Conservation (phyloP, 2,329 filamentous ascomycete species). For the Alternaria metachromatica region DNA sequence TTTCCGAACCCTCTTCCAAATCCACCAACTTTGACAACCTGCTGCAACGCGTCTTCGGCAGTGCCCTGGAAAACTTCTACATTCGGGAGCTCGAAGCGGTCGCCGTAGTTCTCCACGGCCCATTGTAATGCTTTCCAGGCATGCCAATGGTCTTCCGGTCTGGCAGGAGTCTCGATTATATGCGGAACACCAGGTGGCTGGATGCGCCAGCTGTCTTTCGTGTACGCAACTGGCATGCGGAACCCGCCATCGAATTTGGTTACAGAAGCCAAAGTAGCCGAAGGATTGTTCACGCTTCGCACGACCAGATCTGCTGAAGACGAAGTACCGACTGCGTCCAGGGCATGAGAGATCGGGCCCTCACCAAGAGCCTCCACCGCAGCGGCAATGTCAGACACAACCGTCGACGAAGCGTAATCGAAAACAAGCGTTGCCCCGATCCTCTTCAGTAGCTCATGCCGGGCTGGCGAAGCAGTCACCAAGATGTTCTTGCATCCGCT, state of each 20-base stretch:
- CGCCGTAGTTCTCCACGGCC: conserved; percentile 9
- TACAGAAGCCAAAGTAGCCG: not conserved
- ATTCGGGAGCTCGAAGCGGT: not conserved
- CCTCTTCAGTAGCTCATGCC: conserved; percentile 8
- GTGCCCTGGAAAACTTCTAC: conserved; percentile 2
- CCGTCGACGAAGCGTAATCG: conserved; percentile 9
- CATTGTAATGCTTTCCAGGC: conserved; percentile 1
- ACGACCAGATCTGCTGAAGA: not conserved
- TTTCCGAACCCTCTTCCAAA: not conserved
- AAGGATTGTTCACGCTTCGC: not conserved
- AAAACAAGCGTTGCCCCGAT: conserved; percentile 17
- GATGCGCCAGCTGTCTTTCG: not conserved
- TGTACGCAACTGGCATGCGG: not conserved
- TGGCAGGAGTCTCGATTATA: not conserved
- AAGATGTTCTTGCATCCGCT: conserved; percentile 14
- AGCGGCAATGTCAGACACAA: conserved; percentile 2
- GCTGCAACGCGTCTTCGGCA: conserved; percentile 5
- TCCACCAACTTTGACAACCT: not conserved
- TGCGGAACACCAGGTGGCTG: not conserved
- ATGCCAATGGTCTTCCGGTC: not conserved
- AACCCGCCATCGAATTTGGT: conserved; percentile 3
- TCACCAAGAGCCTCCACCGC: conserved; percentile 5
- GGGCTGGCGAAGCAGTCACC: conserved; percentile 16
- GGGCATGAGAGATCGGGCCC: not conserved
- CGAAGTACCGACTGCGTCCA: not conserved